Evolutionary conservation across 805 yeast genomes (phyloP).

Genomic region (Yamadazyma ubonensis): DNA sequence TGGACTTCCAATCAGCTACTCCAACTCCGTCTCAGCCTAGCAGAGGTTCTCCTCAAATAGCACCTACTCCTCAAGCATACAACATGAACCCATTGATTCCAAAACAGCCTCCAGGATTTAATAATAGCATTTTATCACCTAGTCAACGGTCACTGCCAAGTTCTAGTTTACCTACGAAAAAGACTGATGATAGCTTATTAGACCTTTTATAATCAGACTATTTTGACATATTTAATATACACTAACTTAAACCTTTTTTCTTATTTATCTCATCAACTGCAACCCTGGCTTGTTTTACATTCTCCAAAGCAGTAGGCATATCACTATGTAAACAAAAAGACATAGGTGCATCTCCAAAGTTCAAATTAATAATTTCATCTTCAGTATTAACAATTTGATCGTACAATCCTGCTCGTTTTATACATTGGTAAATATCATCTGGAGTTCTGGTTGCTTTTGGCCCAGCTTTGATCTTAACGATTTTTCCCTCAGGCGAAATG

Average conservation of each 20-base stretch:
- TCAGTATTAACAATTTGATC: constrained; percentile 23
- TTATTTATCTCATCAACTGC: constrained; percentile 20
- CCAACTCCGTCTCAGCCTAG: constrained; percentile 8
- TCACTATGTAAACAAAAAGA: constrained; percentile 37
- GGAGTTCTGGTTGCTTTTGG: constrained; percentile 29
- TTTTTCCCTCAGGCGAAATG: constrained; percentile 28
- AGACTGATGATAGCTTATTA: constrained; percentile 6
- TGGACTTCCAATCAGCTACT: constrained; percentile 17
- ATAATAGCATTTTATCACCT: constrained; percentile 11
- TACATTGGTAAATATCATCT: constrained; percentile 25
- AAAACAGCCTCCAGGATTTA: constrained; percentile 14
- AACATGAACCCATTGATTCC: constrained; percentile 8
- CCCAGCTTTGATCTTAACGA: constrained; percentile 25
- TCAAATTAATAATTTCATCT: constrained; percentile 22
- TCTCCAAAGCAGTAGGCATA: constrained; percentile 36
- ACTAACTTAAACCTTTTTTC: too few species aligned
- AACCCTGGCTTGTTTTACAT: constrained; percentile 27
- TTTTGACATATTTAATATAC: too few species aligned
- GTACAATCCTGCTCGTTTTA: constrained; percentile 24
- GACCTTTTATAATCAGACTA: constrained; percentile 11
- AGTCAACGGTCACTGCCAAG: background rate
- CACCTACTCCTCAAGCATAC: too few species aligned
- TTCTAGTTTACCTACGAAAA: too few species aligned
- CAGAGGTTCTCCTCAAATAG: constrained; percentile 3
- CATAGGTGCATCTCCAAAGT: constrained; percentile 28